Percentiles rank a stretch among this genome's conserved stretches.
These are phyloP conservation scores for Neonectria magnoliae DNA, from an alignment of 2,329 filamentous ascomycete species.

Conservation along the genomic window DNA sequence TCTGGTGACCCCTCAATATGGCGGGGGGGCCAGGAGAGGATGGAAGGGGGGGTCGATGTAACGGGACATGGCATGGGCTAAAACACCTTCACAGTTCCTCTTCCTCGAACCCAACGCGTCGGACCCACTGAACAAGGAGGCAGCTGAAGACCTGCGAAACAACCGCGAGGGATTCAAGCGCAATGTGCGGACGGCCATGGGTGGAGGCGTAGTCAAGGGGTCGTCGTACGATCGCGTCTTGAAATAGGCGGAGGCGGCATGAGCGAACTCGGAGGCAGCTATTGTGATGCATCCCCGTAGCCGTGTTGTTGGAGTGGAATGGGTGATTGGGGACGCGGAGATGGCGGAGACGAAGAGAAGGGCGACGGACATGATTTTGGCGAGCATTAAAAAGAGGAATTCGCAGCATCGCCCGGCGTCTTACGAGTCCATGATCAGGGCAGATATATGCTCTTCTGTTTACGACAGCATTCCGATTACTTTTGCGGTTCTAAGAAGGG, in stretches of 20 bases:
- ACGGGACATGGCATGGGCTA: constrained; percentile 29
- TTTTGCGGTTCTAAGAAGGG: constrained; percentile 3
- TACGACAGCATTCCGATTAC: constrained; percentile 20
- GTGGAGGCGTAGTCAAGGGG: constrained; percentile 78
- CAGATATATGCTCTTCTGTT: constrained; percentile 22
- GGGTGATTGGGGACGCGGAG: not conserved
- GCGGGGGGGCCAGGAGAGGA: not conserved
- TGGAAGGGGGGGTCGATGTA: not conserved
- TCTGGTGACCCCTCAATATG: not conserved
- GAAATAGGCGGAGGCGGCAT: constrained; percentile 57
- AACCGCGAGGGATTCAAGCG: constrained; percentile 91
- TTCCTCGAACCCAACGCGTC: constrained; percentile 98
- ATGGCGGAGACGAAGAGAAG: constrained; percentile 2
- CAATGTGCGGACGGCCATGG: constrained; percentile 87
- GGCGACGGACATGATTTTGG: constrained; percentile 18
- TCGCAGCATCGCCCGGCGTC: constrained; percentile 27
- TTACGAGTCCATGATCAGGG: constrained; percentile 30
- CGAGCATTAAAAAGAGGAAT: constrained; percentile 18
- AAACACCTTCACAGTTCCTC: constrained; percentile 72
- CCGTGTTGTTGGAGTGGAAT: not conserved
- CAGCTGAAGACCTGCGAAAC: constrained; percentile 87
- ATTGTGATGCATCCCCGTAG: not conserved
- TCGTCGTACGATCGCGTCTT: constrained; percentile 81
- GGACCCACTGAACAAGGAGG: constrained; percentile 98
- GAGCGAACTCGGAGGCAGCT: constrained; percentile 18